A percentile compares a stretch with the other conserved stretches of the same genome.
phyloP scores from a whole-genome alignment of 768 basidiomycete genomes.

The Mycena rosella region DNA sequence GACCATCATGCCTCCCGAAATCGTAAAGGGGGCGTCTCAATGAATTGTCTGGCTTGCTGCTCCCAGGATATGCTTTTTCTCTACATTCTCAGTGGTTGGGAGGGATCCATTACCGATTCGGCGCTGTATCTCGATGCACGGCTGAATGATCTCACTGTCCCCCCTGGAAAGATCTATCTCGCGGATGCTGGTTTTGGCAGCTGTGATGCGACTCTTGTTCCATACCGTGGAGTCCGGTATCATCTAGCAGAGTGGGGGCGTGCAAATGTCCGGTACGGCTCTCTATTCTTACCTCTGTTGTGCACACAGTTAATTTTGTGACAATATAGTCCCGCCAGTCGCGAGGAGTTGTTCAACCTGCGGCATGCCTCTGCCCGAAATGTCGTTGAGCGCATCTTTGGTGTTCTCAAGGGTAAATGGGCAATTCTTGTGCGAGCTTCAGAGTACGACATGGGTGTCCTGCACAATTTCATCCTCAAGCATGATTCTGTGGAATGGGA shows the following conservation, averaged over 20 bases:
- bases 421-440: slow-evolving; percentile 38
- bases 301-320: background rate
- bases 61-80: slow-evolving; percentile 41
- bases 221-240: slow-evolving; percentile 40
- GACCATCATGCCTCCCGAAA: background rate
- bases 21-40: slow-evolving; percentile 31
- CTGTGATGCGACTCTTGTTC: slow-evolving; percentile 38
- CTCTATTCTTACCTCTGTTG: background rate
- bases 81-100: slow-evolving; percentile 43
- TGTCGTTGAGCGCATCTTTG: too few species aligned
- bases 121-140: slow-evolving; percentile 33
- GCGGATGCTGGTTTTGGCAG: slow-evolving; percentile 33
- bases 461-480: slow-evolving; percentile 50
- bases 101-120: slow-evolving; percentile 40
- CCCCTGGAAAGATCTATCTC: slow-evolving; percentile 37
- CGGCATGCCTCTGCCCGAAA: slow-evolving; percentile 50
- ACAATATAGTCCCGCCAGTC: slow-evolving; percentile 44
- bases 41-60: slow-evolving; percentile 44
- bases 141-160: slow-evolving; percentile 19
- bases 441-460: slow-evolving; percentile 39
- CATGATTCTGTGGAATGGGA: slow-evolving; percentile 42
- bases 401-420: slow-evolving; percentile 43
- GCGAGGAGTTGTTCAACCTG: slow-evolving; percentile 53
- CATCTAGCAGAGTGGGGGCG: slow-evolving; percentile 43
- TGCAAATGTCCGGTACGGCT: slow-evolving; percentile 12